Base-by-base conservation (phyloP, 768 basidiomycete species). In the Clitopilus passeckerianus region DNA sequence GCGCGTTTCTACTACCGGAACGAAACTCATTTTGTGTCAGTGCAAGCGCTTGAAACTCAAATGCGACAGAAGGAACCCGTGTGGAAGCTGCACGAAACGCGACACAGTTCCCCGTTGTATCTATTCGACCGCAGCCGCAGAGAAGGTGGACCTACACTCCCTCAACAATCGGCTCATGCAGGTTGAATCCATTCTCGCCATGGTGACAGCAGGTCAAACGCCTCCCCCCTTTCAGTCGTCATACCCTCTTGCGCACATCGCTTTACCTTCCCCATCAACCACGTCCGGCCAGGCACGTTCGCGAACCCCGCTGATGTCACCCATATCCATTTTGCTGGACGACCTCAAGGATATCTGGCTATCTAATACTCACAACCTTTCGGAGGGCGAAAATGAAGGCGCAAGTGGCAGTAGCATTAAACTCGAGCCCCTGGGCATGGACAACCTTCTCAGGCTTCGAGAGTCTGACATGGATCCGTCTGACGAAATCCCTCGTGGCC, bases 11-110 rank as follows among this genome's bases (percentile, higher is more conserved):
- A 57, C 60, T 58, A 57, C 23, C 23, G 14, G 5, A 35, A 37
- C 53, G 18, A 16, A 37, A 59, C 61, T 57, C 60, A 61, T 59
- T 24, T 56, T 59, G 41, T 16, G 53, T 43, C 68, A 93, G 89
- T 94, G 91, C 77, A 93, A 93, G 71, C 89, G 91, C 4, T 79
- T 93, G 57, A 94, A 94, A 66, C 80, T 93, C 57, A 91, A 87
- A 75, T 94, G 91, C 68, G 91, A 93, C 73, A 77, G 91, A 37
- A 82, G 86, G 20, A 84, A 79, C 2, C 91, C 91, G 0, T 93
- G 91, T 63, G 84, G 84, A 0, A 86, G 86, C 24, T 93, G 92
- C 64, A 80, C 84, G 16, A 93, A 93, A 68, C 86, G 91, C 61
- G 87, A 90, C 67, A 90, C 89, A 0, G 81, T 88, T 10, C 74